Conservation (phyloP, 345 rosid species). For the Arabidopsis arenosa region DNA sequence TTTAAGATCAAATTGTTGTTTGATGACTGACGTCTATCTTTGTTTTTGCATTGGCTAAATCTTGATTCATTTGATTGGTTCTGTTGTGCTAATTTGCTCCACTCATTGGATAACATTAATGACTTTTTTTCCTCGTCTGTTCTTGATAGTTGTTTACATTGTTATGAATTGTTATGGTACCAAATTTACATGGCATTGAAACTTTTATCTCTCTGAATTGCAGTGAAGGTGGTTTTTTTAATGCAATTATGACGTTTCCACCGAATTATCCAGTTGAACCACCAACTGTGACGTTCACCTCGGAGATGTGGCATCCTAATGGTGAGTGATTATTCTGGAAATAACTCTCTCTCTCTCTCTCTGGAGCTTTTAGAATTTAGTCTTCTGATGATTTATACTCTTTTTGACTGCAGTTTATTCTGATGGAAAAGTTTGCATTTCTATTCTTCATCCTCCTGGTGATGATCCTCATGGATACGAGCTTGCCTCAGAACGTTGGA, state of each 20-base stretch:
- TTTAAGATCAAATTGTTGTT: not conserved
- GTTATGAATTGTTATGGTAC: slow-evolving; percentile 10
- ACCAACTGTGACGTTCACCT: slow-evolving; percentile 77
- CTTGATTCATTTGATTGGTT: slow-evolving; percentile 9
- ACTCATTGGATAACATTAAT: not conserved
- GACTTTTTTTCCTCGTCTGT: not conserved
- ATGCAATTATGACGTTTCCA: slow-evolving; percentile 82
- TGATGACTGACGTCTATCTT: not conserved
- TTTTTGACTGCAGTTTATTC: slow-evolving; percentile 57
- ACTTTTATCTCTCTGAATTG: slow-evolving; percentile 26
- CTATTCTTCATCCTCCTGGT: slow-evolving; percentile 92
- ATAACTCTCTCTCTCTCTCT: not conserved
- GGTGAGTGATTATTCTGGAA: slow-evolving; percentile 48
- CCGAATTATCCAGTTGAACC: slow-evolving; percentile 70
- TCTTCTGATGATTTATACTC: slow-evolving; percentile 23
- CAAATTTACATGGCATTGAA: not conserved
- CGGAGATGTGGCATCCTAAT: slow-evolving; percentile 95
- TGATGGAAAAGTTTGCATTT: slow-evolving; percentile 86
- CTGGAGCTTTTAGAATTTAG: slow-evolving; percentile 1
- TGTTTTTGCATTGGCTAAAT: not conserved
- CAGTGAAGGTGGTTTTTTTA: slow-evolving; percentile 89
- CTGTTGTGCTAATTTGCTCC: not conserved
- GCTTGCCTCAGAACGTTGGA: slow-evolving; percentile 89
- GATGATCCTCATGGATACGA: slow-evolving; percentile 98
- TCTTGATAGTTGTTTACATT: not conserved